Conservation (phyloP, 1,284 basidiomycete species). For the Naganishia albida region DNA sequence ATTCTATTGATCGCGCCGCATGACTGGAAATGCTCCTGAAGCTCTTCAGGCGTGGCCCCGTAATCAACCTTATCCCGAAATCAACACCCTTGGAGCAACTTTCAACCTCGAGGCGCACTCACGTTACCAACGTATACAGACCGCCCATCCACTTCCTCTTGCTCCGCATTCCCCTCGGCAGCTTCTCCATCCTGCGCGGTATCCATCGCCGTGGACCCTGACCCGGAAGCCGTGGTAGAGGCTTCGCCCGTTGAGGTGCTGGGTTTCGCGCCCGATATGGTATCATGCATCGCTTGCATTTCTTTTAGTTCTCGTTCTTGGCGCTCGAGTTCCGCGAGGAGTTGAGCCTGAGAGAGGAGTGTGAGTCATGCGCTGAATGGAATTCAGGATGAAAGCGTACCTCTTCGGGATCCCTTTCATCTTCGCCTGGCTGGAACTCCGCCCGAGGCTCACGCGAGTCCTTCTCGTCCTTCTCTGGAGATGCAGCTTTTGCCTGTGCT, state of each 20-base stretch:
- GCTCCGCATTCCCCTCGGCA: constrained; percentile 58
- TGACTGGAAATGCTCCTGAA: constrained; percentile 94
- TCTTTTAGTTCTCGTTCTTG: constrained; percentile 26
- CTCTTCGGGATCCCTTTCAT: constrained; percentile 27
- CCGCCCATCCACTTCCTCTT: constrained; percentile 73
- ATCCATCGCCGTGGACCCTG: constrained; percentile 11
- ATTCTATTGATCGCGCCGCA: constrained; percentile 99
- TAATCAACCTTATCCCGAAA: constrained; percentile 99
- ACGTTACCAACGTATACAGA: constrained; percentile 98
- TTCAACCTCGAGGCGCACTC: too few species aligned
- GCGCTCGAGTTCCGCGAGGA: constrained; percentile 31
- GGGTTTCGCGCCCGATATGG: constrained; percentile 14
- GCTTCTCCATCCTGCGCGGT: constrained; percentile 47
- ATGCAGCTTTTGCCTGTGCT: constrained; percentile 1
- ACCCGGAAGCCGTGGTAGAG: constrained; percentile 23
- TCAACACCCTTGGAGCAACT: too few species aligned
- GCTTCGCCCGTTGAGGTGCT: constrained; percentile 23
- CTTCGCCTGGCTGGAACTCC: constrained; percentile 18
- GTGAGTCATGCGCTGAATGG: too few species aligned
- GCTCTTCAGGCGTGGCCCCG: constrained; percentile 94
- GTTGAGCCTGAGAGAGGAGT: neutral
- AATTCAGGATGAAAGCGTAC: neutral
- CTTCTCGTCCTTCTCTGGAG: neutral
- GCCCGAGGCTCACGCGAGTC: constrained; percentile 22
- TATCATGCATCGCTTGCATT: constrained; percentile 27